A percentile compares a stretch with the other conserved stretches of the same genome.
Evolutionary conservation across 352 stramenopile genomes (phyloP).

Genomic region (Globisporangium nodosum): DNA sequence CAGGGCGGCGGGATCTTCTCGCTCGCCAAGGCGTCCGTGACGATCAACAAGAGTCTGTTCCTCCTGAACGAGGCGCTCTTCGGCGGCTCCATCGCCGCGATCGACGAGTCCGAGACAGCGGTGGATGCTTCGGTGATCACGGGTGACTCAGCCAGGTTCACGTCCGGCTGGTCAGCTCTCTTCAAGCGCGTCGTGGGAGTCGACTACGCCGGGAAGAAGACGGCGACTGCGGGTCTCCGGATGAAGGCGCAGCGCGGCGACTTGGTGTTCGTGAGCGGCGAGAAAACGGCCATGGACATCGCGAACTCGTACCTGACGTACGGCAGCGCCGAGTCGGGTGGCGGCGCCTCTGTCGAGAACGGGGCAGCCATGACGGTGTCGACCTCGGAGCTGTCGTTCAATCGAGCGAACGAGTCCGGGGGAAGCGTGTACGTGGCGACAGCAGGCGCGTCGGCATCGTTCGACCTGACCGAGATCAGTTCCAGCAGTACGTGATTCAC

Average conservation of each 20-base stretch:
- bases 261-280: constrained; percentile 28
- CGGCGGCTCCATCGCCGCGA: constrained; percentile 24
- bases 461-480: constrained; percentile 23
- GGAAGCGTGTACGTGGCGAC: constrained; percentile 35
- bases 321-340: constrained; percentile 39
- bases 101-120: constrained; percentile 13
- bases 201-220: constrained; percentile 10
- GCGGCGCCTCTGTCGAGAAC: constrained; percentile 27
- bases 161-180: constrained; percentile 10
- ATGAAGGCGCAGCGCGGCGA: constrained; percentile 19
- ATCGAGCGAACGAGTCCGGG: constrained; percentile 36
- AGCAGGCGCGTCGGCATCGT: constrained; percentile 17
- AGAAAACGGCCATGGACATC: constrained; percentile 16
- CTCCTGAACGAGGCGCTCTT: constrained; percentile 24
- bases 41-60: constrained; percentile 24
- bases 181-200: constrained; percentile 18
- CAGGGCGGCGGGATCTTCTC: constrained; percentile 22
- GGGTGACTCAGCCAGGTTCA: constrained; percentile 17
- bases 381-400: constrained; percentile 25
- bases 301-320: constrained; percentile 22
- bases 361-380: constrained; percentile 20
- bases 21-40: constrained; percentile 4
- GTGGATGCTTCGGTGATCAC: constrained; percentile 17
- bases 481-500: constrained; percentile 27
- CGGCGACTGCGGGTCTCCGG: constrained; percentile 6